phyloP scores from a whole-genome alignment of 2,329 filamentous ascomycete genomes.

The Pseudogymnoascus sp. region DNA sequence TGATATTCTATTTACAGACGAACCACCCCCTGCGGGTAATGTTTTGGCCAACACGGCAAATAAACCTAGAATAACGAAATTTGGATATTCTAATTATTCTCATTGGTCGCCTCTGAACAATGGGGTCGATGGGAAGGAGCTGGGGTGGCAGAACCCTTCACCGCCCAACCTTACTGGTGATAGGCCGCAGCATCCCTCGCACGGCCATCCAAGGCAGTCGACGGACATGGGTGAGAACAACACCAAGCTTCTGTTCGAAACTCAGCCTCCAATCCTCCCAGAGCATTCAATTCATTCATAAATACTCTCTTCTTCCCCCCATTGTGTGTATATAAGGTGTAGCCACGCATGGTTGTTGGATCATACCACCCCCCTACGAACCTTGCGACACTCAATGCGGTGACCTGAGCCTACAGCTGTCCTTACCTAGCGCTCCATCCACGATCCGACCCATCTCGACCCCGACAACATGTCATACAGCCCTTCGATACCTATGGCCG shows the following conservation, averaged over 20 bases:
- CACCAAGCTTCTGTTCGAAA: neutral
- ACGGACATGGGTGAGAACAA: neutral
- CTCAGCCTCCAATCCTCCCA: constrained; percentile 3
- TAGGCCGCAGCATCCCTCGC: constrained; percentile 1
- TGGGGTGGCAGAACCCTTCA: constrained; percentile 4
- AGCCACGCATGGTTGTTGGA: constrained; percentile 1
- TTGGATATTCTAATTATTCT: neutral
- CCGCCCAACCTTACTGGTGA: constrained; percentile 1
- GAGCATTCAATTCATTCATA: neutral
- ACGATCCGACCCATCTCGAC: neutral
- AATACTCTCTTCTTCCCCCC: neutral
- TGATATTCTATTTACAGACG: neutral
- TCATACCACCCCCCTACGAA: neutral
- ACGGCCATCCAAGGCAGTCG: constrained; percentile 7
- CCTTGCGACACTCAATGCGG: constrained; percentile 4
- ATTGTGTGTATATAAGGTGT: neutral
- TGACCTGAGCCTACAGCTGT: constrained; percentile 4
- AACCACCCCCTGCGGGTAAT: neutral
- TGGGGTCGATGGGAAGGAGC: neutral
- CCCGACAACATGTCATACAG: neutral
- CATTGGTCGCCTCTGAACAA: neutral
- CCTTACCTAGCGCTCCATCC: neutral
- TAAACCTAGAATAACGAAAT: neutral
- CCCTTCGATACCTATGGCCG: constrained; percentile 11
- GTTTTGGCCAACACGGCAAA: neutral